Evolutionary conservation across 371 early-diverging fungal species (phyloP).

Genomic region (Mucor circinelloides): DNA sequence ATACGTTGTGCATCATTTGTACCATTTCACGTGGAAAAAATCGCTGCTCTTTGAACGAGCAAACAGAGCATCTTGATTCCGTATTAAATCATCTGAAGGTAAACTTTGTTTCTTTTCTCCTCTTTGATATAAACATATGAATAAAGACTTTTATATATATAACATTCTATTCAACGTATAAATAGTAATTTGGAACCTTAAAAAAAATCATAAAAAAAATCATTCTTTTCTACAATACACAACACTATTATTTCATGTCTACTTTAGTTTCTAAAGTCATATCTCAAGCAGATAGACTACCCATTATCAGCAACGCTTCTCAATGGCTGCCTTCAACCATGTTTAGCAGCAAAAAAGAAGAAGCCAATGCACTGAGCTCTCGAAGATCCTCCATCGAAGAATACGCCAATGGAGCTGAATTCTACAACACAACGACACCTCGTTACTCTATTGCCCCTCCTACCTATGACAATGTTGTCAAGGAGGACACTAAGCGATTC

Average conservation of each 20-base stretch:
- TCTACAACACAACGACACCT: conserved; percentile 7
- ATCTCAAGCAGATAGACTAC: conserved; percentile 24
- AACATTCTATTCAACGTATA: neutral
- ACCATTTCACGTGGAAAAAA: conserved; percentile 15
- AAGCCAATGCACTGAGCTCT: neutral
- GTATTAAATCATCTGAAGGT: neutral
- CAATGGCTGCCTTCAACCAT: conserved; percentile 13
- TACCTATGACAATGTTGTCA: conserved; percentile 34
- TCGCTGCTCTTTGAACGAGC: neutral
- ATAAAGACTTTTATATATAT: neutral
- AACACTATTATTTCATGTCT: conserved; percentile 6
- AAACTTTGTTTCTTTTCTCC: neutral
- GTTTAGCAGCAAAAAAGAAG: conserved; percentile 4
- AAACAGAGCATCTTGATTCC: neutral
- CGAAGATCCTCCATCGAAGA: neutral
- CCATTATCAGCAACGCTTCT: conserved; percentile 12
- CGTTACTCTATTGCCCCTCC: conserved; percentile 36
- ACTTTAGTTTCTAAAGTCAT: conserved; percentile 15
- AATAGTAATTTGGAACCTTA: neutral
- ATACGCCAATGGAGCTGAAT: neutral
- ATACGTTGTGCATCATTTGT: neutral
- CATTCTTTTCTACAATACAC: neutral
- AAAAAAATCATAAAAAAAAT: neutral
- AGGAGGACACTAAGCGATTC: conserved; percentile 9
- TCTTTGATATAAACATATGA: neutral